Evolutionary conservation across 2,329 filamentous ascomycete species (phyloP), one percentile per base, ranked within the genome.

Genomic region (Ambrosiella xylebori): DNA sequence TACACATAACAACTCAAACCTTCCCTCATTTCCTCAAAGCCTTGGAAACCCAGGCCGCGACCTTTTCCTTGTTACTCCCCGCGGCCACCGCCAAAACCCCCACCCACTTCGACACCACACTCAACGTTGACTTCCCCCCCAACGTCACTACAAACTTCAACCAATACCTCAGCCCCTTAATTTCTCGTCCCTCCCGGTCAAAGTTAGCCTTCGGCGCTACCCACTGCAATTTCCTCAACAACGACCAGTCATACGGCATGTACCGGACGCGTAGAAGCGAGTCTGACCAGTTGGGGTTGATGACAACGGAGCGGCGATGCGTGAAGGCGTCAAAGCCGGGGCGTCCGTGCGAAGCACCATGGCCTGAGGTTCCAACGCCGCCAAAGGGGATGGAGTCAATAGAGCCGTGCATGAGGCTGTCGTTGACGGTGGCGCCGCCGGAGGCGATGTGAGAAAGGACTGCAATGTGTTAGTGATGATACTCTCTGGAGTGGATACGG

Each of bases 351-450:
- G 94, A 94, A 37, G 79, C 73, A 61, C 88, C 88, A 61, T 78
- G 77, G 57, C 88, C 88, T 50, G 83, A 88, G 64, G 85, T 79
- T 62, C 89, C 88, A 7, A 95, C 84, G 64, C 88, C 88, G 62
- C 89, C 89, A 67, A 95, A 95, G 41, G 85, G 75, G 1, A 93
- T 73, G 1, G 82, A 86, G 38, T 80, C 77, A 62, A 93, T 77
- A 19, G 78, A 76, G 60, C 77, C 82, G 68, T 89, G 86, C 72
- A 85, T 83, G 68, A 81, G 85, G 57, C 79, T 76, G 66, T 73
- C 85, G 77, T 73, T 88, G 71, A 75, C 80, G 70, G 68, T 76
- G 36, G 80, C 84, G 63, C 84, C 84, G 57, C 85, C 85, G 1
- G 84, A 87, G 50, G 78, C 83, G 58, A 84, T 77, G 59, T 73